Evolutionary conservation across 495 filamentous ascomycete genomes (phyloP).

Genomic region (Aspergillus heteromorphus): DNA sequence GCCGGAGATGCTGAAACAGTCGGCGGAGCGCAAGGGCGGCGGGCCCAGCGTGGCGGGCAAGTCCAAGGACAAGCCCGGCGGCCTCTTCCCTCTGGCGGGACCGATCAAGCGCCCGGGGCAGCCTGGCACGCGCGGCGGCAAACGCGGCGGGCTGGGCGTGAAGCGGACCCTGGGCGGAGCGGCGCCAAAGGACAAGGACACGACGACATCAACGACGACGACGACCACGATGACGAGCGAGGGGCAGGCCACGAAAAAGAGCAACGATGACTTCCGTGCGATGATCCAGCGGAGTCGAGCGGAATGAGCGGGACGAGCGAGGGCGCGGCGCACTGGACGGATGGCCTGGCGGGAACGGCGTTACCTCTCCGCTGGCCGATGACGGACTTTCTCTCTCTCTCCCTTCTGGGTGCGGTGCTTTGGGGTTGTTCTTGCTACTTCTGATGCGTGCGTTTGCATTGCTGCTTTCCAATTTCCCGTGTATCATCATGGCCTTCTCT

Average conservation of each 20-base stretch:
- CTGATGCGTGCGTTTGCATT: slow-evolving; percentile 1
- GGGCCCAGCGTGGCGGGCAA: slow-evolving; percentile 26
- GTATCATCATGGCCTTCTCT: slow-evolving; percentile 1
- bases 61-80: slow-evolving; percentile 34
- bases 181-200: slow-evolving; percentile 20
- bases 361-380: slow-evolving; percentile 11
- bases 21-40: slow-evolving; percentile 52
- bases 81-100: slow-evolving; percentile 43
- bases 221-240: slow-evolving; percentile 25
- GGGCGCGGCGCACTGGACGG: slow-evolving; percentile 24
- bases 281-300: slow-evolving; percentile 52
- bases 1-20: slow-evolving; percentile 59
- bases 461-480: not conserved
- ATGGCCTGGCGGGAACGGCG: slow-evolving; percentile 20
- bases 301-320: slow-evolving; percentile 17
- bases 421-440: not conserved
- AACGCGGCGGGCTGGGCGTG: slow-evolving; percentile 48
- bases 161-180: slow-evolving; percentile 40
- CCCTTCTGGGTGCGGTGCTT: not conserved
- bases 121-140: slow-evolving; percentile 42
- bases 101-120: slow-evolving; percentile 54
- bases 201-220: slow-evolving; percentile 26
- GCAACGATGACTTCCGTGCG: slow-evolving; percentile 82
- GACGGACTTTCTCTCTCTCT: not conserved
- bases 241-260: slow-evolving; percentile 51